phyloP scores from a whole-genome alignment of 176 grass and related monocot species.

The Zea mays region DNA sequence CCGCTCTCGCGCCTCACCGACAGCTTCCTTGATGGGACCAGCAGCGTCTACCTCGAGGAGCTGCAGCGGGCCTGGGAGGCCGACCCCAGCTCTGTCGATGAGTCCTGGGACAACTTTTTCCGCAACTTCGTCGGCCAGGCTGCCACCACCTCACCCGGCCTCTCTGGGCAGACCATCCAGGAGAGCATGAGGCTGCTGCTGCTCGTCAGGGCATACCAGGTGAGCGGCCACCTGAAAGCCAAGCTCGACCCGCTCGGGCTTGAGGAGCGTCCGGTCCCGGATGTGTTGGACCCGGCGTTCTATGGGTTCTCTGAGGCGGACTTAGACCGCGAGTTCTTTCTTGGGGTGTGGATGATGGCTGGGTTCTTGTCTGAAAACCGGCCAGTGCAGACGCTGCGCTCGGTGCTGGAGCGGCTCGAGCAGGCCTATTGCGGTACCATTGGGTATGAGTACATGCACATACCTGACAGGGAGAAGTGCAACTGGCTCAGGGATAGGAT shows the following conservation, averaged over 20 bases:
- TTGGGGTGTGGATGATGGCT: conserved; percentile 91
- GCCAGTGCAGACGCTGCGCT: conserved; percentile 74
- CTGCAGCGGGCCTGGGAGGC: conserved; percentile 83
- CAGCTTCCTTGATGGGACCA: conserved; percentile 80
- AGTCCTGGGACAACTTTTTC: conserved; percentile 96
- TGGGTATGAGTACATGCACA: conserved; percentile 95
- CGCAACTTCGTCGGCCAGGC: conserved; percentile 83
- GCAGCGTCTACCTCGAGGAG: conserved; percentile 83
- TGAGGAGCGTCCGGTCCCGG: conserved; percentile 55
- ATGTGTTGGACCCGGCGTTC: conserved; percentile 64
- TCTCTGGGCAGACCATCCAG: conserved; percentile 86
- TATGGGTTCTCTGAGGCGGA: conserved; percentile 90
- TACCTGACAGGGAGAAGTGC: conserved; percentile 80
- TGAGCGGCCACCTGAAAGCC: conserved; percentile 90
- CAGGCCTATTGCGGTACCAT: conserved; percentile 79
- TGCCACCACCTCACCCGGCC: conserved; percentile 53
- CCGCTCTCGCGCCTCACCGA: conserved; percentile 75
- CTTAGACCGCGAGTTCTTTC: conserved; percentile 90
- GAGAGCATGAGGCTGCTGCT: conserved; percentile 81
- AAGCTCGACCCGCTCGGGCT: conserved; percentile 84
- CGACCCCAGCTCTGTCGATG: conserved; percentile 65
- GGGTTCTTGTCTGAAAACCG: conserved; percentile 86
- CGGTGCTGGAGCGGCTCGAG: conserved; percentile 54
- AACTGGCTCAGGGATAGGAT: conserved; percentile 97
- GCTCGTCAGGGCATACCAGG: conserved; percentile 81